Percentiles rank a stretch among this genome's conserved stretches.
Evolutionary conservation across 352 stramenopile genomes (phyloP).

Genomic region (Pythium guiyangense): DNA sequence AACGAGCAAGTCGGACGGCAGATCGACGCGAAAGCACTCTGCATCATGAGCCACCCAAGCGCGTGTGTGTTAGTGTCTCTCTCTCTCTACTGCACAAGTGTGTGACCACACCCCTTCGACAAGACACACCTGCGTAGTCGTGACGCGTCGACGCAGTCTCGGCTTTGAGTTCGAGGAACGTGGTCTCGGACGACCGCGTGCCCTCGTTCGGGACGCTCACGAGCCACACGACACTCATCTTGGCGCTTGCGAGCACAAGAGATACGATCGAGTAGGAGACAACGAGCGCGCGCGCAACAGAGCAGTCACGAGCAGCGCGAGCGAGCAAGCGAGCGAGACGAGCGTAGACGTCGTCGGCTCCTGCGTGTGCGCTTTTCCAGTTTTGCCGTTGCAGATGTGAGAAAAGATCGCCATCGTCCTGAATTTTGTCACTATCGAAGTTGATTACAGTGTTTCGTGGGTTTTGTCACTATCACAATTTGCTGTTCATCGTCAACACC

Average conservation of each 20-base stretch:
- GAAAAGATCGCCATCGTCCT: not conserved
- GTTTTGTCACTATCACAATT: no score
- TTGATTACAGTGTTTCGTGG: no score
- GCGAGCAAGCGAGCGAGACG: not conserved
- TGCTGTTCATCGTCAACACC: no score
- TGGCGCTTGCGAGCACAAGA: not conserved
- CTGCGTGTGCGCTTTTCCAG: not conserved
- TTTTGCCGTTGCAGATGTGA: not conserved
- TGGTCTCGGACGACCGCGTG: slow-evolving; percentile 76
- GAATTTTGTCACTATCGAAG: not conserved
- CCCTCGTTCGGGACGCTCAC: slow-evolving; percentile 84
- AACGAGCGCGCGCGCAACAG: no score
- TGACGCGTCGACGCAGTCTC: slow-evolving; percentile 79
- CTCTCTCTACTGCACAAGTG: no score
- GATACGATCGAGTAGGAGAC: no score
- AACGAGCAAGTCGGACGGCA: slow-evolving; percentile 93
- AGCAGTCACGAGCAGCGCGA: no score
- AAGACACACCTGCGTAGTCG: slow-evolving; percentile 44
- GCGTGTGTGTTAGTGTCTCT: no score
- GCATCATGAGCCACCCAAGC: not conserved
- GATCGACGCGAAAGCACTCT: slow-evolving; percentile 83
- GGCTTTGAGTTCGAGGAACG: slow-evolving; percentile 81
- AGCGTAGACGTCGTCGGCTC: not conserved
- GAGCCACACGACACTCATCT: slow-evolving; percentile 57
- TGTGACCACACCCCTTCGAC: not conserved